Conservation (phyloP, 2,329 filamentous ascomycete species). For the Xylaria sp. region DNA sequence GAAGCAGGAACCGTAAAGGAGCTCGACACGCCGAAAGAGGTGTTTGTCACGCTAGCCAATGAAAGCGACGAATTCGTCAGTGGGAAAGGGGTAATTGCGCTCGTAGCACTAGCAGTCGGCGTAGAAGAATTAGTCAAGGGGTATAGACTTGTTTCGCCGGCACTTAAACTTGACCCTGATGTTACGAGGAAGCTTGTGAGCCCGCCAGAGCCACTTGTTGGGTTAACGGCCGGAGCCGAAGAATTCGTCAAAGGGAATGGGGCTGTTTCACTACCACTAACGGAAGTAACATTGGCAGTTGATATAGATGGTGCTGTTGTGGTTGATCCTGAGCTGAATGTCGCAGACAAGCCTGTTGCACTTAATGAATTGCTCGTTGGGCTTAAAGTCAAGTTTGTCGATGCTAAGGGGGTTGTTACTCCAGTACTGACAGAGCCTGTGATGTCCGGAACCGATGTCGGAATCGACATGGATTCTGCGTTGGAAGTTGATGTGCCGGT, state of each 20-base stretch:
- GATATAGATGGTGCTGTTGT: background rate
- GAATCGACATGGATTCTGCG: slow-evolving; percentile 16
- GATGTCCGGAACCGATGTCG: background rate
- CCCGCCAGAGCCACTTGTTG: slow-evolving; percentile 22
- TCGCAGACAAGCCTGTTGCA: slow-evolving; percentile 16
- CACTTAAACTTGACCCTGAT: background rate
- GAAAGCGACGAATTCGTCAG: slow-evolving; percentile 20
- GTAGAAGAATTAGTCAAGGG: slow-evolving; percentile 38
- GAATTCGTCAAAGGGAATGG: slow-evolving; percentile 40
- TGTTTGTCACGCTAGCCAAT: background rate
- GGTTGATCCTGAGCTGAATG: background rate
- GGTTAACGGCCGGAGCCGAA: slow-evolving; percentile 25
- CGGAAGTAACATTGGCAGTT: slow-evolving; percentile 7
- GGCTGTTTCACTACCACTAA: slow-evolving; percentile 17
- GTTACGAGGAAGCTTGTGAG: background rate
- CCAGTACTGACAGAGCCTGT: slow-evolving; percentile 14
- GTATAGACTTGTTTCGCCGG: slow-evolving; percentile 29
- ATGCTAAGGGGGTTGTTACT: slow-evolving; percentile 30
- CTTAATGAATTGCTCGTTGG: slow-evolving; percentile 3
- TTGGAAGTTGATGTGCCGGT: background rate
- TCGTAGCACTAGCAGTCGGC: slow-evolving; percentile 27
- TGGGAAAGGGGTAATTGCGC: slow-evolving; percentile 20
- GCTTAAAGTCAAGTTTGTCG: background rate
- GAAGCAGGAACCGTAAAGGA: slow-evolving; percentile 11
- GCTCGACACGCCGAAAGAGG: background rate